Evolutionary conservation across 352 stramenopile species (phyloP), one percentile per base, ranked within the genome.

Genomic region (Phytopythium sindhum): DNA sequence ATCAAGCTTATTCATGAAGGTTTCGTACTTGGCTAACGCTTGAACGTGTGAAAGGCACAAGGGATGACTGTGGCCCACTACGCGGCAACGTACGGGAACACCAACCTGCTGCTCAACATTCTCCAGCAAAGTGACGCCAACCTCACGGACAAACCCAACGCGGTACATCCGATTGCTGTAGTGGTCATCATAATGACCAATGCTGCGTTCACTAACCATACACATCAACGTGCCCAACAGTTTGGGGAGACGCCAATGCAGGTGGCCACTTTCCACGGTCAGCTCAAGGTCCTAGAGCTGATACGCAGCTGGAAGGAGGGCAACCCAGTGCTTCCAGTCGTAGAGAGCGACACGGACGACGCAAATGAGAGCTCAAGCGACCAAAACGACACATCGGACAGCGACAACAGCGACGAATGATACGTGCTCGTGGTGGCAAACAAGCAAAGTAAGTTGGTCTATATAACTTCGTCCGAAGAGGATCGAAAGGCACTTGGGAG

Each of bases 21-120:
- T 21, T 29, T 58, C 11, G 10, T 63, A 12, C 15, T 9, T 26
- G 53, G 5, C 12, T 29, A 47, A 23, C 61, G 31, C 50, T 52
- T 57, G 14, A 12, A 57, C 41, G 4, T 39, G n/a, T 29, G 12
- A 2, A 66, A 91, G 83, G 71, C 72, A 2, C 83, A 92, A 70
- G 83, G 81, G 4, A 88, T 89, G 81, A 92, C 80, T 7, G 77
- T 74, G 19, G 63, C 89, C 48, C 83, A 94, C 51, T 91, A 92
- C 57, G 78, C 83, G 0, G 80, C 83, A 48, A 66, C 69, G 19
- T 75, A 70, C 23, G 81, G 80, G 14, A 86, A 69, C 21, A 63
- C 74, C n/a, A 92, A 85, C 61, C 70, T 92, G 17, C 65, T 90
- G 15, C 72, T 78, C 51, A 89, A 85, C 55, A 77, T 90, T 57